Percentiles rank a stretch among this genome's conserved stretches.
These are phyloP conservation scores for Colletotrichum tropicicola DNA, from an alignment of 2,329 filamentous ascomycete genomes.

Conservation along the genomic window DNA sequence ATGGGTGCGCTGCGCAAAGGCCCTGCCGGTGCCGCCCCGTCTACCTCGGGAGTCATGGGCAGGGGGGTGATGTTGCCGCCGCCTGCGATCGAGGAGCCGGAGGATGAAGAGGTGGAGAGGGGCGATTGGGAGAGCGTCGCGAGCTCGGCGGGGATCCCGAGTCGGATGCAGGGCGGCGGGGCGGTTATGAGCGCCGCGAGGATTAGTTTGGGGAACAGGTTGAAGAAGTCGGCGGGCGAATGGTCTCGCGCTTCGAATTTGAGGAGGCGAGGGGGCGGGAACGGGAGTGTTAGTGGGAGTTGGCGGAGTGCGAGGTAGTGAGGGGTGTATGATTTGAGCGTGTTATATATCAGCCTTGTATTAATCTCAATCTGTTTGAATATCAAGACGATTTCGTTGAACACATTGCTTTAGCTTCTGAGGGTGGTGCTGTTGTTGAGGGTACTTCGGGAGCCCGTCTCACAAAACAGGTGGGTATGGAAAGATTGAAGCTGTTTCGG, in stretches of 20 bases:
- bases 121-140: conserved; percentile 48
- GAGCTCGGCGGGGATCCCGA: conserved; percentile 33
- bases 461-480: too few species aligned
- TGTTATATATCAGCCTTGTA: too few species aligned
- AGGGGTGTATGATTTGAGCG: background rate
- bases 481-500: too few species aligned
- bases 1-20: conserved; percentile 51
- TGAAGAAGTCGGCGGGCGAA: conserved; percentile 57
- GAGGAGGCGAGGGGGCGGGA: conserved; percentile 8
- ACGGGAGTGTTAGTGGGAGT: background rate
- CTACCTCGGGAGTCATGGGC: conserved; percentile 3
- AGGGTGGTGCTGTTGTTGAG: too few species aligned
- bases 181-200: conserved; percentile 46
- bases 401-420: too few species aligned
- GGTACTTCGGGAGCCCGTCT: too few species aligned
- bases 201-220: conserved; percentile 58
- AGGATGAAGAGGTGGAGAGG: conserved; percentile 41
- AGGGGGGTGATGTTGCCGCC: conserved; percentile 35
- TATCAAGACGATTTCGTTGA: too few species aligned
- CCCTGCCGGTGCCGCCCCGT: background rate
- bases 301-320: conserved; percentile 18
- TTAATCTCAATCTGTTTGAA: too few species aligned
- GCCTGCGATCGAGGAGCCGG: conserved; percentile 38
- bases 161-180: conserved; percentile 35
- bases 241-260: conserved; percentile 56